Evolutionary conservation across 805 yeast genomes (phyloP), one percentile per base, ranked within the genome.

Genomic region (Kodamaea jinghongensis): DNA sequence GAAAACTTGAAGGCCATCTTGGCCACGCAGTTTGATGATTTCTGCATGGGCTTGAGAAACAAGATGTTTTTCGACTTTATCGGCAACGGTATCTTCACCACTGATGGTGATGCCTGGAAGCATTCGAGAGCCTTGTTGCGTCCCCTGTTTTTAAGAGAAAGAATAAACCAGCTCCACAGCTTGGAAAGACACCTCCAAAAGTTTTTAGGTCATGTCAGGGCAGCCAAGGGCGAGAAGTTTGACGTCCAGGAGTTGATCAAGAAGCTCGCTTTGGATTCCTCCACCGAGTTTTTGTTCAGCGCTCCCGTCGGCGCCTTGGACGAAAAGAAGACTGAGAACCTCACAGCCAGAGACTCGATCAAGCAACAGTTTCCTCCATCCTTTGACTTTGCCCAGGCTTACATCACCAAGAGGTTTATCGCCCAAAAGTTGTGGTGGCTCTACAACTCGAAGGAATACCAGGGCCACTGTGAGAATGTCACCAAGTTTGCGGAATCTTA

Each of bases 401-500:
- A 44, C 28, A 42, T 50, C 42, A 44, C 51, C 17, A 32, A 34
- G 17, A 46, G 55, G 28, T 36, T 54, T n/a, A 43, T 51, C 37
- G 41, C 46, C 3, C 57, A 51, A 34, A 35, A 34, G 12, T 44
- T 52, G 34, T 50, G 45, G 41, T 45, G 43, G 33, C 16, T 52
- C 3, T 31, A 43, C 16, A 47, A 51, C 47, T 37, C 49, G 6
- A 42, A 40, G 10, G 43, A 46, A 17, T 52, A 49, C 39, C 43
- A 50, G 27, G 42, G 34, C 20, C 35, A 43, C 10, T 48, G 53
- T 44, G 41, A 41, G 23, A 41, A 26, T 6, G 63, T 64, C 27
- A 58, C 59, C 34, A 47, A 44, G 10, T 56, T 55, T 54, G 64
- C 67, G 13, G 63, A 70, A 43, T 55, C 44, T 43, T 71, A 65